These are phyloP conservation scores for Alternaria sp. DNA, from an alignment of 2,329 filamentous ascomycete genomes.

Conservation along the genomic window DNA sequence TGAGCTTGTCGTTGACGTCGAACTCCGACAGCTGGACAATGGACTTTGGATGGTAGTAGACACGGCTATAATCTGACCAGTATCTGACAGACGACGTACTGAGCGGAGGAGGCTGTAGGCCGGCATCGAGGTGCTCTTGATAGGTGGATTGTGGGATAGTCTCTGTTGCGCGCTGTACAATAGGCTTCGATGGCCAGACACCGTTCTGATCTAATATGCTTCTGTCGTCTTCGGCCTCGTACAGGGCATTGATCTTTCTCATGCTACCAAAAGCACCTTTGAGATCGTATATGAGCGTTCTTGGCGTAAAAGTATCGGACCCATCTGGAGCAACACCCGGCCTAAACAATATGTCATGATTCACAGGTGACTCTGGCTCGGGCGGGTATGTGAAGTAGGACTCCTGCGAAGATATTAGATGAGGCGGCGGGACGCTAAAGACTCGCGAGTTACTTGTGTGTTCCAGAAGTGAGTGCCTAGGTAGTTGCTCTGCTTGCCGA, in stretches of 20 bases:
- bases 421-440: neutral
- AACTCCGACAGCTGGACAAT: slow-evolving; percentile 83
- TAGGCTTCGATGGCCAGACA: slow-evolving; percentile 48
- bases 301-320: slow-evolving; percentile 87
- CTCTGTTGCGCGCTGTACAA: slow-evolving; percentile 67
- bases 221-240: slow-evolving; percentile 64
- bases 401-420: slow-evolving; percentile 64
- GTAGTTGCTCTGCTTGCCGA: slow-evolving; percentile 92
- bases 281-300: slow-evolving; percentile 91
- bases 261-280: slow-evolving; percentile 93
- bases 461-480: slow-evolving; percentile 98
- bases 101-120: slow-evolving; percentile 67
- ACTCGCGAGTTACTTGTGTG: slow-evolving; percentile 66
- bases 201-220: slow-evolving; percentile 30
- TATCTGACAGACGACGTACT: slow-evolving; percentile 79
- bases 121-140: slow-evolving; percentile 78
- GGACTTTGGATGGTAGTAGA: slow-evolving; percentile 91
- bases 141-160: slow-evolving; percentile 76
- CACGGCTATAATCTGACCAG: slow-evolving; percentile 94
- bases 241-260: slow-evolving; percentile 85
- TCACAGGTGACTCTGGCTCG: slow-evolving; percentile 68
- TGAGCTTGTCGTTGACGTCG: slow-evolving; percentile 77
- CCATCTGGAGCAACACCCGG: slow-evolving; percentile 82
- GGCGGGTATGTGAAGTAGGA: slow-evolving; percentile 92
- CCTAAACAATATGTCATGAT: slow-evolving; percentile 89